Evolutionary conservation across 2,329 filamentous ascomycete genomes (phyloP).

Genomic region (Chalaropsis ovoidea): DNA sequence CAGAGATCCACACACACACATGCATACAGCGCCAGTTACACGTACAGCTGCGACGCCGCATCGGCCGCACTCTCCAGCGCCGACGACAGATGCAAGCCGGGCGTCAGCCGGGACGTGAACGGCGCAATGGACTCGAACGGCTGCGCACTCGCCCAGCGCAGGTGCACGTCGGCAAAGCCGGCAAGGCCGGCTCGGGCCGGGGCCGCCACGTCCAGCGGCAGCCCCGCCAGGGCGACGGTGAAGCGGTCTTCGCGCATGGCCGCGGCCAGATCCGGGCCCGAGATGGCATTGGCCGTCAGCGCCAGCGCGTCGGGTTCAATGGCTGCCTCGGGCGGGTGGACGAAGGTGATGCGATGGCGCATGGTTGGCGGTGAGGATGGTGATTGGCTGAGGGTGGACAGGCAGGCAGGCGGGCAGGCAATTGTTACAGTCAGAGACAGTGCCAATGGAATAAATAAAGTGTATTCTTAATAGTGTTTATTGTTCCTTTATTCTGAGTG

Average conservation of each 20-base stretch:
- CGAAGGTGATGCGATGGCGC: slow-evolving; percentile 71
- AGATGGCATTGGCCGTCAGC: slow-evolving; percentile 47
- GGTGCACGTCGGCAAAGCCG: slow-evolving; percentile 59
- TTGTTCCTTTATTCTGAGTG: background rate
- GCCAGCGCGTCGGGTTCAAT: slow-evolving; percentile 55
- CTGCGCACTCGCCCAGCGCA: slow-evolving; percentile 61
- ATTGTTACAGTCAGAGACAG: background rate
- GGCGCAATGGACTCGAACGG: slow-evolving; percentile 54
- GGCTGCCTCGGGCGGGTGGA: slow-evolving; percentile 53
- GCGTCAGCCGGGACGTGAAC: slow-evolving; percentile 62
- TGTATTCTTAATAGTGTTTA: background rate
- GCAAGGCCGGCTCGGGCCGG: slow-evolving; percentile 51
- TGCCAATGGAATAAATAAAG: background rate
- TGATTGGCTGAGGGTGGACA: background rate
- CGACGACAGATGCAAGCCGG: slow-evolving; percentile 61
- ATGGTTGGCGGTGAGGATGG: slow-evolving; percentile 38
- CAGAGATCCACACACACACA: background rate
- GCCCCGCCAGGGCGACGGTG: slow-evolving; percentile 62
- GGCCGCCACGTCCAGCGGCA: slow-evolving; percentile 59
- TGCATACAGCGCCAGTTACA: background rate
- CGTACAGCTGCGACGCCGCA: background rate
- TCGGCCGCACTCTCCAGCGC: slow-evolving; percentile 33
- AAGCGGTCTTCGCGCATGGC: slow-evolving; percentile 70
- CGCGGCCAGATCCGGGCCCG: slow-evolving; percentile 43
- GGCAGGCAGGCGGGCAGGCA: background rate